These are phyloP conservation scores for Chlorella ohadii DNA, from an alignment of 139 green algal species.

Conservation along the genomic window DNA sequence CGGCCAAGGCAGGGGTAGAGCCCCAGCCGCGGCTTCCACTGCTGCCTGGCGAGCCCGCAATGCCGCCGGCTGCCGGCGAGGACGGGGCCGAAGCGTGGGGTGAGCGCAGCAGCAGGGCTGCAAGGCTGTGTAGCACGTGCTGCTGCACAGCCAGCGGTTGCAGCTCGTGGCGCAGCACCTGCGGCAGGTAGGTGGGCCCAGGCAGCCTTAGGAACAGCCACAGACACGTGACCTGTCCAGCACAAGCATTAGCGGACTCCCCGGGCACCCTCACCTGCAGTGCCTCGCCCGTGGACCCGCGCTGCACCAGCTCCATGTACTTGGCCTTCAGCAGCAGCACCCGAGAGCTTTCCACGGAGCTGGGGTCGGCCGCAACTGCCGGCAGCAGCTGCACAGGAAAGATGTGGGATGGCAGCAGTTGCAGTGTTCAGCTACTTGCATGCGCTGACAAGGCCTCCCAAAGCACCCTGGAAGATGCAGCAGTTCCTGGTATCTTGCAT, in stretches of 20 bases:
- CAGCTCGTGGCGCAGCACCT: constrained; percentile 53
- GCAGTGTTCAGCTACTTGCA: too few relatives aligned
- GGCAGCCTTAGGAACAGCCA: too few relatives aligned
- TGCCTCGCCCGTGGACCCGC: constrained; percentile 30
- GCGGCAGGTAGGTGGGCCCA: too few relatives aligned
- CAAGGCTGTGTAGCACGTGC: constrained; percentile 49
- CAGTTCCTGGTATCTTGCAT: too few relatives aligned
- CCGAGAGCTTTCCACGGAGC: constrained; percentile 37
- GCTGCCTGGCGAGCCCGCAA: neutral
- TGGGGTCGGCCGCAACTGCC: constrained; percentile 31
- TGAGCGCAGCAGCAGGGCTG: constrained; percentile 22
- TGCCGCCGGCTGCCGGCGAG: neutral
- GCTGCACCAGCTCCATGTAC: constrained; percentile 61
- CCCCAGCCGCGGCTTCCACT: neutral
- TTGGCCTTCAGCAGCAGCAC: constrained; percentile 72
- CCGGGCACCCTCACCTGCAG: constrained; percentile 29
- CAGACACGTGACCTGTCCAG: too few relatives aligned
- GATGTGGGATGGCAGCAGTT: too few relatives aligned
- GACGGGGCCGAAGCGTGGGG: neutral
- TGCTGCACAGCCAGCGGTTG: constrained; percentile 52
- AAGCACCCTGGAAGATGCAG: too few relatives aligned
- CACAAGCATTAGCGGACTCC: too few relatives aligned
- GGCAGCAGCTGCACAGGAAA: constrained; percentile 52
- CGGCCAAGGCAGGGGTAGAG: neutral
- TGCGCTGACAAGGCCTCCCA: too few relatives aligned